Percentiles rank a stretch among this genome's conserved stretches.
Conservation (phyloP, 805 yeast species). For the Grigorovia transvaalensis region DNA sequence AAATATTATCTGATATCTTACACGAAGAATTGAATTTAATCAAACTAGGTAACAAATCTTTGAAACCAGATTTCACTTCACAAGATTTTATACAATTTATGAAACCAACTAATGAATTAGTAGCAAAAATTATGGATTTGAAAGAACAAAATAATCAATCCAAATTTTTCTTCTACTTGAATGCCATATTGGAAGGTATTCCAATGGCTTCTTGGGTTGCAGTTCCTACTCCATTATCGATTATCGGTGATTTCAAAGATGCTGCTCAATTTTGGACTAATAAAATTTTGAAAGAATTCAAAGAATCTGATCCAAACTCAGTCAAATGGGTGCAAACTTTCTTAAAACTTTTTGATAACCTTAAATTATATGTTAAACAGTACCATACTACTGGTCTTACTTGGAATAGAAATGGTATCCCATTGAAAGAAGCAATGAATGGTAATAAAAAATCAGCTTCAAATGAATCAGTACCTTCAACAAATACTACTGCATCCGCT, state of each 20-base stretch:
- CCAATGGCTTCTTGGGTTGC: slow-evolving; percentile 90
- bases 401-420: slow-evolving; percentile 50
- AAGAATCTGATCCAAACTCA: slow-evolving; percentile 56
- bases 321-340: slow-evolving; percentile 74
- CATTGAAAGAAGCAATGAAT: slow-evolving; percentile 33
- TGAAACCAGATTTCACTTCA: slow-evolving; percentile 53
- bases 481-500: slow-evolving; percentile 15
- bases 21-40: slow-evolving; percentile 49
- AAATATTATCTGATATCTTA: slow-evolving; percentile 43
- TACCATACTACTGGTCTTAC: slow-evolving; percentile 75
- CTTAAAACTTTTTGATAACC: slow-evolving; percentile 52
- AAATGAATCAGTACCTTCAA: slow-evolving; percentile 11
- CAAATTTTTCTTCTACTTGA: slow-evolving; percentile 57
- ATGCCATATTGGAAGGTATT: slow-evolving; percentile 78
- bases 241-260: slow-evolving; percentile 75
- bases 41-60: slow-evolving; percentile 45
- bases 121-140: slow-evolving; percentile 46
- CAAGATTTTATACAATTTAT: slow-evolving; percentile 46
- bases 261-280: slow-evolving; percentile 92
- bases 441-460: slow-evolving; percentile 18
- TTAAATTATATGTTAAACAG: slow-evolving; percentile 65
- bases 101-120: slow-evolving; percentile 54
- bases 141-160: slow-evolving; percentile 71
- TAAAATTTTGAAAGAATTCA: slow-evolving; percentile 75
- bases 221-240: slow-evolving; percentile 61